Base-by-base conservation (phyloP, 2,329 filamentous ascomycete genomes). In the Hypoxylon sp. region DNA sequence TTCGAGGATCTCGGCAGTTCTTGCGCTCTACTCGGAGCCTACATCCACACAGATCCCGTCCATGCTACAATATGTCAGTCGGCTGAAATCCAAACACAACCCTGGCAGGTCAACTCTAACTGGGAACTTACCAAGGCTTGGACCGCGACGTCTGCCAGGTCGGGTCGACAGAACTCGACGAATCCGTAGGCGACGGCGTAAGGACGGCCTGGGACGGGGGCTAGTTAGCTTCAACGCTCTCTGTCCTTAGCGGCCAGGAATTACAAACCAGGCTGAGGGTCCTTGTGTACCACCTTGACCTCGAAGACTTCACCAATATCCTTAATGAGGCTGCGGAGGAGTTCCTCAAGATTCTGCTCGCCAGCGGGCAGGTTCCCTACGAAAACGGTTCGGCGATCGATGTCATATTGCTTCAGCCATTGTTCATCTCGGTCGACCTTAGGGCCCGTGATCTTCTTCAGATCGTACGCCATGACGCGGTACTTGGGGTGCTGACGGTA, bases 1-100 rank as follows among this genome's bases (percentile, higher is more conserved):
- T 45, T 2, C 42, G 60, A 16, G 50, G 46, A 9, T 73, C 68
- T 1, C 62, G 61, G 22, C 67, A 70, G 2, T 69, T 71, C 70
- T 81, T 81, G 9, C 78, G 77, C 55, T 81, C 78, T 1, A 81
- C 79, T 2, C 79, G 76, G 32, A 82, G 70, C 22, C 71, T 61
- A 49, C 67, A 67, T 4, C 74, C 78, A 3, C 76, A 69, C 16
- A 83, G 50, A 0, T 68, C 55, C 3, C 68, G 72, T 6, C 75
- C 75, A 46, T 79, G 68, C 80, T 83, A 51, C 1, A 30, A 18
- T 2, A 18, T 12, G 33, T 49, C 11, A 60, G 72, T 65, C 60
- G 61, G 45, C 40, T 65, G 16, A 24, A 51, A 61, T 4, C 50
- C 5, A 51, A 42, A 2, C 33, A 40, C 26, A 11, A 11, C 16